Evolutionary conservation across 2,329 filamentous ascomycete species (phyloP).

Genomic region (Cladobotryum protrusum): DNA sequence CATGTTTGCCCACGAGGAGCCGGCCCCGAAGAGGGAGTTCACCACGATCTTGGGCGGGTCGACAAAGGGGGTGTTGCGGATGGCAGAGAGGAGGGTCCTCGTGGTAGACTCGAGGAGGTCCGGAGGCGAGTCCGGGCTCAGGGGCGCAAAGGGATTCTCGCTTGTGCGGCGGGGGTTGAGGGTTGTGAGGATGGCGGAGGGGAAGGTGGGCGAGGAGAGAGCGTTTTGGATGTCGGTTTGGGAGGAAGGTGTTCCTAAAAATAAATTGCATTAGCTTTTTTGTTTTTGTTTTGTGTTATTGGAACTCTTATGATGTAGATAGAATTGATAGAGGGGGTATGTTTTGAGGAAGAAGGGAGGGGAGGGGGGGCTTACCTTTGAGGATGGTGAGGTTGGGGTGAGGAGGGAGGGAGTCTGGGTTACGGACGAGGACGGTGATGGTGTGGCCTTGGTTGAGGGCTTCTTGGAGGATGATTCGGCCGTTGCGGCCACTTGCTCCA

Average conservation of each 20-base stretch:
- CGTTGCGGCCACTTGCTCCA: constrained; percentile 42
- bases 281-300: not conserved
- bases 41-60: constrained; percentile 37
- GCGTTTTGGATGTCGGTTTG: constrained; percentile 30
- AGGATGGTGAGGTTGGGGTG: constrained; percentile 31
- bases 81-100: constrained; percentile 29
- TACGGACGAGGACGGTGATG: constrained; percentile 41
- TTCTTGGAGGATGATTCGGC: constrained; percentile 34
- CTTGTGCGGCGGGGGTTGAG: constrained; percentile 40
- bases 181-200: constrained; percentile 40
- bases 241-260: constrained; percentile 30
- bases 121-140: constrained; percentile 31
- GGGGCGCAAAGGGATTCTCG: constrained; percentile 42
- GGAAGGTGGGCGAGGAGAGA: constrained; percentile 20
- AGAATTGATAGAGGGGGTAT: too few relatives aligned
- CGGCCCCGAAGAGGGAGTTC: constrained; percentile 45
- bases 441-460: constrained; percentile 34
- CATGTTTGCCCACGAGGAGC: constrained; percentile 37
- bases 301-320: not conserved
- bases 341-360: too few relatives aligned
- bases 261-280: not conserved
- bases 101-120: constrained; percentile 42
- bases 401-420: constrained; percentile 25
- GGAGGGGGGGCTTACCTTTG: constrained; percentile 5
- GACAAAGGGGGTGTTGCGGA: constrained; percentile 25